Evolutionary conservation across 163 green algal genomes (phyloP).

Genomic region (Scenedesmus sp.): DNA sequence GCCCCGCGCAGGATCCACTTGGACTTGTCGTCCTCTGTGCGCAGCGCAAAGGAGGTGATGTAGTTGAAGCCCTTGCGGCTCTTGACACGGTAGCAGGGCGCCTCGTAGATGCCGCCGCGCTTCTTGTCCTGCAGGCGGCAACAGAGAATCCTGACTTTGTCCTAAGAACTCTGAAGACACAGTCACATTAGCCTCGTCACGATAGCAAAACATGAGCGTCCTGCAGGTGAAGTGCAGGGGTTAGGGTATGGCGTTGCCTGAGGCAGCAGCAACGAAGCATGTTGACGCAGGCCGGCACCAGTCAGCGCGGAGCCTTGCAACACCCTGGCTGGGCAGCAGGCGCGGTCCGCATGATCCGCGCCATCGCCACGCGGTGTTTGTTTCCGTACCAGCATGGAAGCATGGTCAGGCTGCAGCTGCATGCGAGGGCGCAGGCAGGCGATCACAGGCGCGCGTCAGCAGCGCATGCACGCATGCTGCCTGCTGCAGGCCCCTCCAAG

Average conservation of each 20-base stretch:
- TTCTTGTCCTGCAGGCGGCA: constrained; percentile 72
- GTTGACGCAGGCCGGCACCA: neutral
- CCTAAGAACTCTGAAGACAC: too few relatives aligned
- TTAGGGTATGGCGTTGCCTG: too few relatives aligned
- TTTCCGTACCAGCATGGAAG: too few relatives aligned
- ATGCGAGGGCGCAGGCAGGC: too few relatives aligned
- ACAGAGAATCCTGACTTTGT: too few relatives aligned
- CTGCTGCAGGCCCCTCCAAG: neutral
- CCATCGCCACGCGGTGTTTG: too few relatives aligned
- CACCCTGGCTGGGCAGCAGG: neutral
- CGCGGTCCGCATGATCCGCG: too few relatives aligned
- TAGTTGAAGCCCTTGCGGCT: constrained; percentile 89
- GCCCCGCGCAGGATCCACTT: constrained; percentile 94
- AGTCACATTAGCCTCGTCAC: too few relatives aligned
- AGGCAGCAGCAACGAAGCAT: too few relatives aligned
- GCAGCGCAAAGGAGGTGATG: constrained; percentile 91
- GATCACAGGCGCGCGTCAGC: neutral
- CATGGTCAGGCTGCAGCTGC: too few relatives aligned
- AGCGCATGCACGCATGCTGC: neutral
- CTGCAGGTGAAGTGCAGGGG: too few relatives aligned
- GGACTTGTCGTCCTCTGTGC: constrained; percentile 85
- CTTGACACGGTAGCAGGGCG: constrained; percentile 91
- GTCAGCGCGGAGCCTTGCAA: neutral
- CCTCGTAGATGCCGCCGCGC: constrained; percentile 78
- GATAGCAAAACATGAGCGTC: too few relatives aligned